phyloP scores from a whole-genome alignment of 1,139 yeast genomes.

The Saccharomycopsis phalli region DNA sequence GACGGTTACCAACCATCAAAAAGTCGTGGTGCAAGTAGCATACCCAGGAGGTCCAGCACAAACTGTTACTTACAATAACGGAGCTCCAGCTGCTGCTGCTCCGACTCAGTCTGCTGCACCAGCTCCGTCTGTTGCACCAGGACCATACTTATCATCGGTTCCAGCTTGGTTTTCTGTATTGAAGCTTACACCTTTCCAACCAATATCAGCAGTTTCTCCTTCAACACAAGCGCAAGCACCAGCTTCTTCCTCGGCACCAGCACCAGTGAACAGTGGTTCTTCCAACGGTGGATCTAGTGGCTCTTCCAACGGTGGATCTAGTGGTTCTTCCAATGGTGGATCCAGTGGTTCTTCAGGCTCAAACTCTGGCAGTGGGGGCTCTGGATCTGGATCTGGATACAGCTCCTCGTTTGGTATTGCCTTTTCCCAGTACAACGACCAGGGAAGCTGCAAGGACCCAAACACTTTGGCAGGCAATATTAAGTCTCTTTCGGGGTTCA shows the following conservation, averaged over 20 bases:
- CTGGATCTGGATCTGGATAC: background rate
- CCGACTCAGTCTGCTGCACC: slow-evolving; percentile 9
- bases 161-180: background rate
- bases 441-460: slow-evolving; percentile 75
- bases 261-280: too few relatives aligned
- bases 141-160: background rate
- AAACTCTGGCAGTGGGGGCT: slow-evolving; percentile 17
- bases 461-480: slow-evolving; percentile 53
- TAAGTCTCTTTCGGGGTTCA: slow-evolving; percentile 42
- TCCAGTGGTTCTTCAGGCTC: slow-evolving; percentile 23
- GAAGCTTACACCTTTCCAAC: too few relatives aligned
- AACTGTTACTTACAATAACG: slow-evolving; percentile 1
- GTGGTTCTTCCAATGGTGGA: slow-evolving; percentile 20
- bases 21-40: too few relatives aligned
- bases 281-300: background rate
- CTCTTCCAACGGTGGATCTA: background rate
- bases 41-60: background rate
- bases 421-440: slow-evolving; percentile 68
- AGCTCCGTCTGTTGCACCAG: slow-evolving; percentile 5
- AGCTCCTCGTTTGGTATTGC: slow-evolving; percentile 47
- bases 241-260: too few relatives aligned
- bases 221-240: too few relatives aligned
- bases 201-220: too few relatives aligned
- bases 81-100: slow-evolving; percentile 10
- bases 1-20: too few relatives aligned